These are phyloP conservation scores for Ampelomyces quisqualis DNA, from an alignment of 2,329 filamentous ascomycete species.

Conservation along the genomic window DNA sequence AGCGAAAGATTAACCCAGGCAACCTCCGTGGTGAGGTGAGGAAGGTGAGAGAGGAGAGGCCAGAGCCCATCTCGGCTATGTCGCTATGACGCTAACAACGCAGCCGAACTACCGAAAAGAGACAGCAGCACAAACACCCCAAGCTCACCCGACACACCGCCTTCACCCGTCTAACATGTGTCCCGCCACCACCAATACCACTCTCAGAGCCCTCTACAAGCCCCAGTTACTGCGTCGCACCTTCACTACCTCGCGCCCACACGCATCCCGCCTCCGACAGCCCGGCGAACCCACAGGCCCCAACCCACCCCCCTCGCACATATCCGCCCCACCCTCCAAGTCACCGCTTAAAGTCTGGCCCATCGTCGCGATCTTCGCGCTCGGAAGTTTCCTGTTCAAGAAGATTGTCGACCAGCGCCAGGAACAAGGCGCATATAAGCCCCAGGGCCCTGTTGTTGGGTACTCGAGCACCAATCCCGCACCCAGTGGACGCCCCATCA, in stretches of 20 bases:
- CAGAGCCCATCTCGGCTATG: neutral
- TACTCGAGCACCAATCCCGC: slow-evolving; percentile 25
- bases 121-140: slow-evolving; percentile 24
- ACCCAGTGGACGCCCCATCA: slow-evolving; percentile 28
- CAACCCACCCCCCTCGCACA: slow-evolving; percentile 43
- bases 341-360: slow-evolving; percentile 47
- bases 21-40: neutral
- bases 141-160: slow-evolving; percentile 28
- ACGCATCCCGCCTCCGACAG: slow-evolving; percentile 35
- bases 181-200: slow-evolving; percentile 20
- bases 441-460: slow-evolving; percentile 16
- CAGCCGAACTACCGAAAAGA: slow-evolving; percentile 27
- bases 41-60: slow-evolving; percentile 1
- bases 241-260: slow-evolving; percentile 26
- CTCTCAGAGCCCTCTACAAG: slow-evolving; percentile 1
- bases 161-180: slow-evolving; percentile 32
- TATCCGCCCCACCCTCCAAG: slow-evolving; percentile 40
- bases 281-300: slow-evolving; percentile 40
- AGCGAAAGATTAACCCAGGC: too few relatives aligned
- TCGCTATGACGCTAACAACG: slow-evolving; percentile 4
- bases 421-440: slow-evolving; percentile 34
- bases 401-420: slow-evolving; percentile 49
- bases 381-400: slow-evolving; percentile 51
- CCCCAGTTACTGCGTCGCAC: slow-evolving; percentile 19
- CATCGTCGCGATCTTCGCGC: slow-evolving; percentile 50